Evolutionary conservation across 179 eudicot genomes (phyloP), one percentile per base, ranked within the genome.

Genomic region (Beta lomatogona): DNA sequence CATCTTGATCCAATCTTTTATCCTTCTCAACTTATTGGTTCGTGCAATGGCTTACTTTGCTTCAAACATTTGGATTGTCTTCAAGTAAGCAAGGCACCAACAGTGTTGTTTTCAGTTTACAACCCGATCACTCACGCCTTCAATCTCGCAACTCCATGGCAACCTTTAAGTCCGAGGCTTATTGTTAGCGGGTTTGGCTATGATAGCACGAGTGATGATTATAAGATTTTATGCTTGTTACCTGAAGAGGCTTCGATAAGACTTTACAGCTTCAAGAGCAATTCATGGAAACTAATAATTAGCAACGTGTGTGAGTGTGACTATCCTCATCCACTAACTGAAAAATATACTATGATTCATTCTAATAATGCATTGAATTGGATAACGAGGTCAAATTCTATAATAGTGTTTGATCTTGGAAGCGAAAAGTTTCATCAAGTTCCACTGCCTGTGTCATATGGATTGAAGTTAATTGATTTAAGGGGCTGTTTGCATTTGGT

Each of bases 401-500:
- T 60, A 60, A 19, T 19, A 5, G 28, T 6, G 22, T 60, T 60
- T 60, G 65, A 60, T 9, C 65, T 60, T 19, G 65, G 12, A 60
- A 60, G 25, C 9, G 22, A n/a, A 19, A 60, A n/a, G 22, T 60
- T 19, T 60, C 65, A 60, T n/a, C 28, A 60, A 25, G 21, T 60
- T 5, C 25, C 28, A 60, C 25, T 19, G 21, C 65, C 61, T 58
- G 55, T 8, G 55, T 5, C 55, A 7, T 11, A 11, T 52, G 55
- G 55, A 52, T 52, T 52, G 1, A 52, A n/a, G 22, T 3, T 60
- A n/a, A 25, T 25, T 60, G 7, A 60, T 60, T 60, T 60, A 60
- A n/a, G 65, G 65, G 65, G 65, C 7, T 60, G 65, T n/a, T 60
- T 60, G 65, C 65, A 60, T n/a, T 60, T 60, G 65, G 65, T 60